These are phyloP conservation scores for Psilocybe cubensis DNA, from an alignment of 768 basidiomycete species.

Conservation along the genomic window DNA sequence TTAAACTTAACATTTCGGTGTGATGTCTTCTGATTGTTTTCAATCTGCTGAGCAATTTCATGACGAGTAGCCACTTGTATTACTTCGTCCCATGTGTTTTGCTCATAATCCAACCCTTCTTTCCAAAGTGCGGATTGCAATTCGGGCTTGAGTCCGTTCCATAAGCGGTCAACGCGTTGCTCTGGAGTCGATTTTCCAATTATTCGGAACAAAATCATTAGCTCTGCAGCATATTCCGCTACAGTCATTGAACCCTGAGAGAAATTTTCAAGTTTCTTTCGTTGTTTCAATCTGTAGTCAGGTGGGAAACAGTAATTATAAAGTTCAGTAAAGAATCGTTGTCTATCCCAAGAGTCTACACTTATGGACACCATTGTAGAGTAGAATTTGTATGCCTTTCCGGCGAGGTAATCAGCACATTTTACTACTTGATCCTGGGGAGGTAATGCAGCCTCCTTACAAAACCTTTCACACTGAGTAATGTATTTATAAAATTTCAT, in stretches of 20 bases:
- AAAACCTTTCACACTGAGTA: background rate
- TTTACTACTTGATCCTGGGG: slow-evolving; percentile 18
- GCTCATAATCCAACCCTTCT: slow-evolving; percentile 28
- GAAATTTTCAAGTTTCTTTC: slow-evolving; percentile 18
- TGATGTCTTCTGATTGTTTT: background rate
- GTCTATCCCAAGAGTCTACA: slow-evolving; percentile 21
- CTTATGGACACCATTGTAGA: slow-evolving; percentile 20
- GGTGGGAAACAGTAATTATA: slow-evolving; percentile 39
- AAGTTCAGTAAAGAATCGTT: slow-evolving; percentile 30
- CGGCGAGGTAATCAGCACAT: slow-evolving; percentile 22
- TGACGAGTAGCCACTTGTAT: background rate
- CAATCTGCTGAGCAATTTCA: slow-evolving; percentile 1
- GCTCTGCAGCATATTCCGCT: slow-evolving; percentile 11
- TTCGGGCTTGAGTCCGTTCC: slow-evolving; percentile 28
- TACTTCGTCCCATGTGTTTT: slow-evolving; percentile 25
- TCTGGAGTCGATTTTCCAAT: slow-evolving; percentile 11
- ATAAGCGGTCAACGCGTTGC: slow-evolving; percentile 35
- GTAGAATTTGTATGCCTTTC: slow-evolving; percentile 33
- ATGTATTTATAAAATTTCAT: slow-evolving; percentile 14
- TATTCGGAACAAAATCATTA: slow-evolving; percentile 14
- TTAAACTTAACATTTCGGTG: no score
- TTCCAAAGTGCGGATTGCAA: slow-evolving; percentile 33
- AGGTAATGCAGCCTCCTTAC: background rate
- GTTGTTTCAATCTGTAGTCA: slow-evolving; percentile 29
- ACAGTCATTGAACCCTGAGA: slow-evolving; percentile 29